Conservation (phyloP, 2,329 filamentous ascomycete species). For the Fusarium devonianum region DNA sequence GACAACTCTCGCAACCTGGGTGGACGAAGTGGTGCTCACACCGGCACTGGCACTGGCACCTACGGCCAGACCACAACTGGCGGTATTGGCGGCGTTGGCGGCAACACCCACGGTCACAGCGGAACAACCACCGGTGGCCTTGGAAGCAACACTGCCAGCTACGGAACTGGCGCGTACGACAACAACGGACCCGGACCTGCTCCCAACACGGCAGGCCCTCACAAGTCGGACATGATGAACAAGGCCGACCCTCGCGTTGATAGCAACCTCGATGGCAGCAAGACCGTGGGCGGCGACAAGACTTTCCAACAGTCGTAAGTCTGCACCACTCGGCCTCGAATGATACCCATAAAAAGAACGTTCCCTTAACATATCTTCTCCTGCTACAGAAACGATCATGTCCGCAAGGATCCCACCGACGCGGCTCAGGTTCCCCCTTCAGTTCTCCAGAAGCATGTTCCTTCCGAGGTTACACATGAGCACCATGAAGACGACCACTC, state of each 20-base stretch:
- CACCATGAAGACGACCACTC: constrained; percentile 53
- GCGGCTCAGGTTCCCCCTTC: constrained; percentile 66
- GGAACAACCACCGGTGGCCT: background rate
- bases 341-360: background rate
- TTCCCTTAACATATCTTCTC: constrained; percentile 24
- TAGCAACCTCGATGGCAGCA: constrained; percentile 56
- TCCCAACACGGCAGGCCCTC: constrained; percentile 52
- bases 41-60: constrained; percentile 32
- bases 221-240: constrained; percentile 56
- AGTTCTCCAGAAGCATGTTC: constrained; percentile 56
- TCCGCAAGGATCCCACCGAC: constrained; percentile 58
- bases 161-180: constrained; percentile 39
- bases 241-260: constrained; percentile 62
- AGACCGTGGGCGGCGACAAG: constrained; percentile 60
- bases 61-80: constrained; percentile 11
- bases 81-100: background rate
- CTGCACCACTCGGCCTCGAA: constrained; percentile 6
- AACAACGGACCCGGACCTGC: constrained; percentile 43
- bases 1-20: constrained; percentile 46
- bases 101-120: background rate
- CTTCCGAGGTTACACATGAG: constrained; percentile 54
- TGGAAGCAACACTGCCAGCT: constrained; percentile 4
- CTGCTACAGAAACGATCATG: constrained; percentile 23
- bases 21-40: constrained; percentile 7
- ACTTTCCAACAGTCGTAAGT: constrained; percentile 51